Evolutionary conservation across 495 filamentous ascomycete genomes (phyloP).

Genomic region (Neurospora hispaniola): DNA sequence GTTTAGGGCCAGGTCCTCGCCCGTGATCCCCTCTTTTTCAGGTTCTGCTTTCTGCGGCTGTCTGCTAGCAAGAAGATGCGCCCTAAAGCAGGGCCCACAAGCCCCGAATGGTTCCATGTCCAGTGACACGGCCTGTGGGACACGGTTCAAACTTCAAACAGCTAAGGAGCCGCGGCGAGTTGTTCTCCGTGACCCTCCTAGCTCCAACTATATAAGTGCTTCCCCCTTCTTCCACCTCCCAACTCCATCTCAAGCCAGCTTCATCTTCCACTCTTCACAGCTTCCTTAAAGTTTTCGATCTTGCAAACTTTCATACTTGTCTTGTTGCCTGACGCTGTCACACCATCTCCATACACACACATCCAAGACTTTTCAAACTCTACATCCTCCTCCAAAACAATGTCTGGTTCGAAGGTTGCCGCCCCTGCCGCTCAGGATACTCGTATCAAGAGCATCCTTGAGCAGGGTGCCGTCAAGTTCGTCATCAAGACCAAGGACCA

Average conservation of each 20-base stretch:
- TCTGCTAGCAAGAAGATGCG: background rate
- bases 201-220: background rate
- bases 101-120: background rate
- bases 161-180: background rate
- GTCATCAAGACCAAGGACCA: constrained; percentile 29
- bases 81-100: background rate
- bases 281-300: background rate
- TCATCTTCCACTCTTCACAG: background rate
- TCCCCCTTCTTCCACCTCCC: background rate
- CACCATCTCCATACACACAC: background rate
- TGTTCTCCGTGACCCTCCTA: background rate
- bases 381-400: background rate
- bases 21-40: background rate
- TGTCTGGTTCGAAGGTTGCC: background rate
- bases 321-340: background rate
- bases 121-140: background rate
- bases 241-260: background rate
- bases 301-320: background rate
- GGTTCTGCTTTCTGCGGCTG: background rate
- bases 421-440: constrained; percentile 7
- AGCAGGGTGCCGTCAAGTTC: constrained; percentile 30
- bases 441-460: constrained; percentile 23
- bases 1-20: background rate
- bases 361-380: background rate
- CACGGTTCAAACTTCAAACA: background rate